These are phyloP conservation scores for Irpex sp. DNA, from an alignment of 1,284 basidiomycete species.

Conservation along the genomic window DNA sequence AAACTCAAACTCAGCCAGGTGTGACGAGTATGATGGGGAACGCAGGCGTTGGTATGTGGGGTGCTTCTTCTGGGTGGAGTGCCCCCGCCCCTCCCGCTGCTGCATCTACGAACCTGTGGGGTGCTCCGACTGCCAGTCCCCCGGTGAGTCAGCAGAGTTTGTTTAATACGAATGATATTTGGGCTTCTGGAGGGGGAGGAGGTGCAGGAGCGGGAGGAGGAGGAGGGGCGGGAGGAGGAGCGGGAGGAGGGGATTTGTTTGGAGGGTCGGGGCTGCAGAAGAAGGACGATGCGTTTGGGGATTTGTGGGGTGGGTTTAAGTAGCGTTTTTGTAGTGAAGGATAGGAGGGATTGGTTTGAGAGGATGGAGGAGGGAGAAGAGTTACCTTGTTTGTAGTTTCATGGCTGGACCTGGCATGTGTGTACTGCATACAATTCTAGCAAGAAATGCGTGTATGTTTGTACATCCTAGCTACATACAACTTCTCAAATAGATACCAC, in stretches of 20 bases:
- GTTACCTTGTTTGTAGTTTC: not conserved
- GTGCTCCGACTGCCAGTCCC: constrained; percentile 20
- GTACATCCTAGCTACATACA: not conserved
- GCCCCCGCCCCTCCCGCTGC: constrained; percentile 22
- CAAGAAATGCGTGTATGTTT: not conserved
- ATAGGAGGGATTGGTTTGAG: too few relatives aligned
- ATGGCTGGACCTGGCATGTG: not conserved
- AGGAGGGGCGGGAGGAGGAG: constrained; percentile 14
- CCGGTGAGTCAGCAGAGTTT: constrained; percentile 21
- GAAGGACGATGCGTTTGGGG: constrained; percentile 76
- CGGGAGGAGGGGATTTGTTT: constrained; percentile 29
- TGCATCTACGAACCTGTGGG: constrained; percentile 38
- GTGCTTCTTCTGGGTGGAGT: constrained; percentile 58
- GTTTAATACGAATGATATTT: constrained; percentile 49
- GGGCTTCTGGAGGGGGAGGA: constrained; percentile 40
- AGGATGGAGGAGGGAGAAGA: too few relatives aligned
- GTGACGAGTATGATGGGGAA: constrained; percentile 53
- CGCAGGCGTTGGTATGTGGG: constrained; percentile 57
- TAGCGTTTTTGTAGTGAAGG: too few relatives aligned
- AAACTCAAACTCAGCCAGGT: constrained; percentile 17
- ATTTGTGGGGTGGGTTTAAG: constrained; percentile 79
- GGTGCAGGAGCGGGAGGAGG: constrained; percentile 11
- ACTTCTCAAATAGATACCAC: not conserved
- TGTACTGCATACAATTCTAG: not conserved
- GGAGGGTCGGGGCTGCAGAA: constrained; percentile 36